Conservation (phyloP, 75 land plant genomes). For the Ceratopteris richardii region DNA sequence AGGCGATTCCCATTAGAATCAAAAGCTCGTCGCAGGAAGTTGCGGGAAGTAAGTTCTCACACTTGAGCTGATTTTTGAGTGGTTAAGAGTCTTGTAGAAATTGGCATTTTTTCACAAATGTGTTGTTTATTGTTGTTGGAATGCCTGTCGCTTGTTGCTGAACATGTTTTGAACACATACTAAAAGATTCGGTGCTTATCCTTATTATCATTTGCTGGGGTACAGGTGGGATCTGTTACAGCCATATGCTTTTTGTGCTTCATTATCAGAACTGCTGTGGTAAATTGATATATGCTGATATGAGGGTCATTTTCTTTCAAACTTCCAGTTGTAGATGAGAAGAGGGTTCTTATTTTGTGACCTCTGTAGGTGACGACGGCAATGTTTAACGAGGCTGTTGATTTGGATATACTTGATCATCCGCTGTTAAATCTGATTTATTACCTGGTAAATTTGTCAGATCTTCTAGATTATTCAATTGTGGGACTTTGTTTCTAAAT, state of each 20-base stretch:
- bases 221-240: constrained; percentile 94
- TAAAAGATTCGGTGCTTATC: no score
- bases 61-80: no score
- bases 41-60: constrained; percentile 63
- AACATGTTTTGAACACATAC: no score
- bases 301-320: not conserved
- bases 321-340: not conserved
- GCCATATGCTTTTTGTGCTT: constrained; percentile 91
- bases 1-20: constrained; percentile 96
- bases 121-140: no score
- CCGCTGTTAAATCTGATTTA: constrained; percentile 80
- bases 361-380: constrained; percentile 50
- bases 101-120: no score
- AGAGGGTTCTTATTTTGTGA: not conserved
- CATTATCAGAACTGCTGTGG: constrained; percentile 76
- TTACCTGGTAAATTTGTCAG: constrained; percentile 49
- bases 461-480: no score
- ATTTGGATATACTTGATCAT: constrained; percentile 87
- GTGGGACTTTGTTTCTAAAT: no score
- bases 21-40: constrained; percentile 86
- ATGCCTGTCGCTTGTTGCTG: no score
- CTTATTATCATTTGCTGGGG: no score
- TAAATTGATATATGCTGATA: constrained; percentile 22
- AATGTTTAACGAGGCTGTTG: constrained; percentile 66
- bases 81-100: no score